These are phyloP conservation scores for Diatrype stigma DNA, from an alignment of 2,329 filamentous ascomycete genomes.

Conservation along the genomic window DNA sequence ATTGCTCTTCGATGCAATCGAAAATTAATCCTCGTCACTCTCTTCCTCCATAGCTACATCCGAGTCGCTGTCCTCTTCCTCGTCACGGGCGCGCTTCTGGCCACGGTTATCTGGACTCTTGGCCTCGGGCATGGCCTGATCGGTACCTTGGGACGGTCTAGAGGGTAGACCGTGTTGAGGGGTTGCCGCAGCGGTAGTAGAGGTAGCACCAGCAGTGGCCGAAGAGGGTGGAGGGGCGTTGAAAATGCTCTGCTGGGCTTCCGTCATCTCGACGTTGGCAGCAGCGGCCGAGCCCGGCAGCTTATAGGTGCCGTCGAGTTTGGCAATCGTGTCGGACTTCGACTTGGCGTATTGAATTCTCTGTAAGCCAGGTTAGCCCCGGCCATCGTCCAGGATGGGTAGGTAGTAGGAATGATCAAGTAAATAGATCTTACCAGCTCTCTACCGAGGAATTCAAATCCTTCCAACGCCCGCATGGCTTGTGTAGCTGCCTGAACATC, in stretches of 20 bases:
- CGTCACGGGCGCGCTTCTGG: conserved; percentile 68
- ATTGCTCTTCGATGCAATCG: conserved; percentile 44
- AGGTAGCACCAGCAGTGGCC: conserved; percentile 29
- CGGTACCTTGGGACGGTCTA: conserved; percentile 45
- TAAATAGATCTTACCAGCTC: conserved; percentile 66
- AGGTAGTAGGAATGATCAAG: conserved; percentile 1
- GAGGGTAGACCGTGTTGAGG: conserved; percentile 37
- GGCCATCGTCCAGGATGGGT: no score
- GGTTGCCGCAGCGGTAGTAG: conserved; percentile 29
- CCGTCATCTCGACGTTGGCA: conserved; percentile 60
- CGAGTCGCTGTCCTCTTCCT: conserved; percentile 54
- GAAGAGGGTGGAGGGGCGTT: conserved; percentile 57
- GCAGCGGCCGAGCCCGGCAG: conserved; percentile 56
- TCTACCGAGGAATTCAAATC: conserved; percentile 78
- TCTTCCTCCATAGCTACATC: conserved; percentile 66
- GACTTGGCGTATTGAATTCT: conserved; percentile 87
- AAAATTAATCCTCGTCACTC: conserved; percentile 59
- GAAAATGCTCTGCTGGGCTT: conserved; percentile 77
- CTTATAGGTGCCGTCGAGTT: conserved; percentile 86
- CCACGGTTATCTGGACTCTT: conserved; percentile 53
- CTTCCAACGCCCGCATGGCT: conserved; percentile 84
- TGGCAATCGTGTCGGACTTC: conserved; percentile 82
- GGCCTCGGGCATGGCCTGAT: conserved; percentile 47
- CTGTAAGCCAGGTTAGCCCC: conserved; percentile 39
- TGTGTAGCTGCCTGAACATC: conserved; percentile 90